Evolutionary conservation across 1,139 yeast genomes (phyloP).

Genomic region (Arxiozyma slooffiae): DNA sequence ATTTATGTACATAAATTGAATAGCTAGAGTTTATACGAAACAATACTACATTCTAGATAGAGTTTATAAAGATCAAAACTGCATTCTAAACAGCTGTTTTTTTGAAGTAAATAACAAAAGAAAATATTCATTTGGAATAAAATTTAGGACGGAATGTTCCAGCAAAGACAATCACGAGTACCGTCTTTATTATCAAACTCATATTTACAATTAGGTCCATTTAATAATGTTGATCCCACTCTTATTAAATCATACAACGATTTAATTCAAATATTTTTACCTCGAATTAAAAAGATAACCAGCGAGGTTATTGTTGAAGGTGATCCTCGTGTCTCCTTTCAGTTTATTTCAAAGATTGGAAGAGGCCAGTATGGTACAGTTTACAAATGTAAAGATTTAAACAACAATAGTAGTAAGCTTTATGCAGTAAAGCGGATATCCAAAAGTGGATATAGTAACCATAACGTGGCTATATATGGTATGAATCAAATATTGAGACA

Average conservation of each 20-base stretch:
- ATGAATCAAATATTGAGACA: slow-evolving; percentile 28
- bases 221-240: not conserved
- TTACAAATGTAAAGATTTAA: slow-evolving; percentile 20
- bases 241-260: slow-evolving; percentile 3
- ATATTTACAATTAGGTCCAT: not conserved
- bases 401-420: slow-evolving; percentile 2
- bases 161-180: not conserved
- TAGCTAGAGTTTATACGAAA: too few relatives aligned
- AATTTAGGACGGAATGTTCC: not conserved
- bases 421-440: slow-evolving; percentile 26
- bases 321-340: not conserved
- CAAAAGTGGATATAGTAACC: slow-evolving; percentile 12
- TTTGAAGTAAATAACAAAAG: not conserved
- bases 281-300: not conserved
- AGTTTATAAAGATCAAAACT: too few relatives aligned
- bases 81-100: not conserved
- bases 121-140: not conserved
- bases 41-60: too few relatives aligned
- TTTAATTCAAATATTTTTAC: slow-evolving; percentile 2
- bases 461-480: slow-evolving; percentile 16
- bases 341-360: slow-evolving; percentile 27
- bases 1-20: too few relatives aligned
- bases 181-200: slow-evolving; percentile 3
- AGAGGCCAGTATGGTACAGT: slow-evolving; percentile 40
- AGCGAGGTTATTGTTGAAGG: not conserved